Conservation (phyloP, 2,329 filamentous ascomycete species). For the Hansfordia pulvinata region DNA sequence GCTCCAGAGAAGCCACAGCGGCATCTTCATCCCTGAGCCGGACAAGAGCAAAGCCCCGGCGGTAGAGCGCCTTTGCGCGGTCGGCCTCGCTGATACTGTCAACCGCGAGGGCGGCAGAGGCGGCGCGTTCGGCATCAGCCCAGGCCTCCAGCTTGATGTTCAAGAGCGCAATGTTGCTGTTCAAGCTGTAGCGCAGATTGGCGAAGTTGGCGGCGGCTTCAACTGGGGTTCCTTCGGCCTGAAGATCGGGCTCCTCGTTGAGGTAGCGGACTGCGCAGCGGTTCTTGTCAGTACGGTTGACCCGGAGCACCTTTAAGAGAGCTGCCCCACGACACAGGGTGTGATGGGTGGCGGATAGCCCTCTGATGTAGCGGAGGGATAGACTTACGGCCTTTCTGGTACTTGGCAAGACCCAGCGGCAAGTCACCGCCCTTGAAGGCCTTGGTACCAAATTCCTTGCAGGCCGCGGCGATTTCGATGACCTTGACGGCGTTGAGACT, state of each 20-base stretch:
- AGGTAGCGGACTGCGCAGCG: constrained; percentile 34
- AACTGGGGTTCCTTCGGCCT: constrained; percentile 53
- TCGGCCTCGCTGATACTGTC: constrained; percentile 56
- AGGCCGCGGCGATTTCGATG: constrained; percentile 65
- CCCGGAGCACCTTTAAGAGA: constrained; percentile 80
- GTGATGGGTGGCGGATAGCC: no score
- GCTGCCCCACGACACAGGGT: no score
- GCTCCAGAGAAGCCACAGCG: constrained; percentile 61
- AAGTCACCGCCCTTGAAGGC: constrained; percentile 75
- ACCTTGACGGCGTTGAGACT: constrained; percentile 53
- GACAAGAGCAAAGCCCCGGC: constrained; percentile 63
- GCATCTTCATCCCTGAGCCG: constrained; percentile 74
- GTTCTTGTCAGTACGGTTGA: no score
- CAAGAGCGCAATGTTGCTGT: constrained; percentile 80
- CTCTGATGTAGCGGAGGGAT: no score
- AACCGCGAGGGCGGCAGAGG: constrained; percentile 60
- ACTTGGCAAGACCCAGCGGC: constrained; percentile 68
- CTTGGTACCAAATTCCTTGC: constrained; percentile 86
- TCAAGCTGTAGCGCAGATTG: constrained; percentile 67
- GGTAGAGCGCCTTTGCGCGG: constrained; percentile 79
- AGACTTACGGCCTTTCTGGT: constrained; percentile 90
- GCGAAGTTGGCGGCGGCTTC: constrained; percentile 54
- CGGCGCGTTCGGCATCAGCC: constrained; percentile 56
- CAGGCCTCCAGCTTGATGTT: constrained; percentile 68
- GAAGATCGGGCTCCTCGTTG: constrained; percentile 53